phyloP scores from a whole-genome alignment of 441 rosid species.

The Raphanus hybrid region DNA sequence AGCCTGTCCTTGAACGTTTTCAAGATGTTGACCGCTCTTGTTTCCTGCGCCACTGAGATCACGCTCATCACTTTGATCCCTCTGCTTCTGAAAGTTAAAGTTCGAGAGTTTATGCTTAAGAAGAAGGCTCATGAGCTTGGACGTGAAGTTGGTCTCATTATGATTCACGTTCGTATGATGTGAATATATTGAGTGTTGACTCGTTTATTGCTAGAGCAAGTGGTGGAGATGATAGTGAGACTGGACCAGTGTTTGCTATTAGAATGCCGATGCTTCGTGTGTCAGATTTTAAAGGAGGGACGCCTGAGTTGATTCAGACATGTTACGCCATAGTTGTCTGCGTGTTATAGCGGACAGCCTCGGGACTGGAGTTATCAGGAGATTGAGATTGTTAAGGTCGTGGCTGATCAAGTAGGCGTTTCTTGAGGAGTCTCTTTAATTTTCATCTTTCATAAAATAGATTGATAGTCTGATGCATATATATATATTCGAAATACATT shows the following conservation, averaged over 20 bases:
- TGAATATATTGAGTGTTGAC: constrained; percentile 58
- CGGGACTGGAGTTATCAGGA: constrained; percentile 84
- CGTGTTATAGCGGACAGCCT: constrained; percentile 65
- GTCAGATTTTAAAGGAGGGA: constrained; percentile 85
- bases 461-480: too few species aligned
- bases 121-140: constrained; percentile 91
- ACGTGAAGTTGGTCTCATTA: constrained; percentile 86
- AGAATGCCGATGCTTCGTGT: constrained; percentile 95
- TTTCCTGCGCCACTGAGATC: constrained; percentile 92
- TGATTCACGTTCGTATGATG: constrained; percentile 87
- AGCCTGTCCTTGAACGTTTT: constrained; percentile 41
- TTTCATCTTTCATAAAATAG: too few species aligned
- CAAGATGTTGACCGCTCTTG: constrained; percentile 91
- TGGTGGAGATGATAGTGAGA: constrained; percentile 53
- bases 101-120: constrained; percentile 89
- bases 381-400: constrained; percentile 90
- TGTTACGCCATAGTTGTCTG: constrained; percentile 84
- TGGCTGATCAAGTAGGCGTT: constrained; percentile 97
- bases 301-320: constrained; percentile 70
- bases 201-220: constrained; percentile 72
- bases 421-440: constrained; percentile 78
- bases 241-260: constrained; percentile 84
- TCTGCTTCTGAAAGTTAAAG: constrained; percentile 90
- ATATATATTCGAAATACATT: too few species aligned
- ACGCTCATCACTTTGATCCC: constrained; percentile 89